These are phyloP conservation scores for Sisymbrium altissimum DNA, from an alignment of 345 rosid genomes.

Conservation along the genomic window DNA sequence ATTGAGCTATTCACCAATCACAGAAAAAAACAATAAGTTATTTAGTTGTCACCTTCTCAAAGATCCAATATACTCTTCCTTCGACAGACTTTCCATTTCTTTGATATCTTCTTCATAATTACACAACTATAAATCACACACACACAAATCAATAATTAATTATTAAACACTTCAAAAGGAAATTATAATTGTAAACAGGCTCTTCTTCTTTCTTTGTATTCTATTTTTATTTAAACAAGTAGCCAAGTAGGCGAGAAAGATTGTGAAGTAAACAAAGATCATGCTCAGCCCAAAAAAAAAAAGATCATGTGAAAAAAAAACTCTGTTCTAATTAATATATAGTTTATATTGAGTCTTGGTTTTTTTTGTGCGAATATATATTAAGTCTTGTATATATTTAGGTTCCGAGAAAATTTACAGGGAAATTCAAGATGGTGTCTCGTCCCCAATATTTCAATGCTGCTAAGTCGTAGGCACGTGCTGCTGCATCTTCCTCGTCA, in stretches of 20 bases:
- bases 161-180: too few relatives aligned
- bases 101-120: constrained; percentile 59
- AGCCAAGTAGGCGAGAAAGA: background rate
- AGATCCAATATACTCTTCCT: constrained; percentile 85
- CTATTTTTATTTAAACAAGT: too few relatives aligned
- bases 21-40: background rate
- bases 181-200: background rate
- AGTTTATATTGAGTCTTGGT: too few relatives aligned
- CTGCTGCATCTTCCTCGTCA: constrained; percentile 89
- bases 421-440: constrained; percentile 79
- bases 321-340: background rate
- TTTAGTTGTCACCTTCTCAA: constrained; percentile 57
- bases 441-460: constrained; percentile 95
- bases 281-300: too few relatives aligned
- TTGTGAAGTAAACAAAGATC: constrained; percentile 23
- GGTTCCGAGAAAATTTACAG: constrained; percentile 45
- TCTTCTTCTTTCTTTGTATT: background rate
- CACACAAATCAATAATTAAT: background rate
- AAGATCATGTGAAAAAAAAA: constrained; percentile 23
- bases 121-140: constrained; percentile 41
- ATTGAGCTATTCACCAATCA: background rate
- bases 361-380: too few relatives aligned
- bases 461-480: constrained; percentile 95
- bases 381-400: too few relatives aligned
- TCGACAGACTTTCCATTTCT: constrained; percentile 78